Conservation (phyloP, 345 rosid species). For the Erucastrum elatum region DNA sequence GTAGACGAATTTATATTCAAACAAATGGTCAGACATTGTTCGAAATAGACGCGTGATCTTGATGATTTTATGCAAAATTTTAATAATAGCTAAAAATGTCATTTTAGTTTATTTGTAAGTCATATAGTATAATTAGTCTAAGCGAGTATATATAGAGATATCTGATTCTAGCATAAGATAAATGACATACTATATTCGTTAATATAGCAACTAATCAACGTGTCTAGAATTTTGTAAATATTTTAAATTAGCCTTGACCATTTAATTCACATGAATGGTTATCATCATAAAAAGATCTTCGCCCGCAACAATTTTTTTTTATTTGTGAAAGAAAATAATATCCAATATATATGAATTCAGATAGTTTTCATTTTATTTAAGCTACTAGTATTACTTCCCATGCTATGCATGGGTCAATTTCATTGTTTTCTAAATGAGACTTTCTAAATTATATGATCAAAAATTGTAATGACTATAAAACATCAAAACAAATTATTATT, state of each 20-base stretch:
- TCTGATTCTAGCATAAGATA: not conserved
- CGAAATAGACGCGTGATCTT: not conserved
- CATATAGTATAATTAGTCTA: not conserved
- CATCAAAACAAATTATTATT: too few species aligned
- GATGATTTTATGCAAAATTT: not conserved
- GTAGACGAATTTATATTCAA: not conserved
- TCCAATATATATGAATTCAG: not conserved
- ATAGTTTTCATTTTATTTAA: not conserved
- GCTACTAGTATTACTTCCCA: too few species aligned
- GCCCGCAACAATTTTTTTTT: not conserved
- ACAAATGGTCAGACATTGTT: constrained; percentile 2
- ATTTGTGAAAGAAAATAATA: constrained; percentile 4
- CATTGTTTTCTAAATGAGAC: too few species aligned
- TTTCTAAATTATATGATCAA: too few species aligned
- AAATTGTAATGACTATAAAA: too few species aligned
- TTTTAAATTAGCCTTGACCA: not conserved
- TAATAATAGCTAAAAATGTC: not conserved
- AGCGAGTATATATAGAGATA: not conserved
- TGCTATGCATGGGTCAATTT: too few species aligned
- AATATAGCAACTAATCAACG: not conserved
- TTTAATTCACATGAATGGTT: not conserved
- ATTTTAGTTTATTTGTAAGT: not conserved
- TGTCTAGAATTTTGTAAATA: not conserved
- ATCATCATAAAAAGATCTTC: not conserved
- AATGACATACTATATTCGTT: not conserved